Base-by-base conservation (phyloP, 73 alveolate genomes). In the Uronychia setigera region DNA sequence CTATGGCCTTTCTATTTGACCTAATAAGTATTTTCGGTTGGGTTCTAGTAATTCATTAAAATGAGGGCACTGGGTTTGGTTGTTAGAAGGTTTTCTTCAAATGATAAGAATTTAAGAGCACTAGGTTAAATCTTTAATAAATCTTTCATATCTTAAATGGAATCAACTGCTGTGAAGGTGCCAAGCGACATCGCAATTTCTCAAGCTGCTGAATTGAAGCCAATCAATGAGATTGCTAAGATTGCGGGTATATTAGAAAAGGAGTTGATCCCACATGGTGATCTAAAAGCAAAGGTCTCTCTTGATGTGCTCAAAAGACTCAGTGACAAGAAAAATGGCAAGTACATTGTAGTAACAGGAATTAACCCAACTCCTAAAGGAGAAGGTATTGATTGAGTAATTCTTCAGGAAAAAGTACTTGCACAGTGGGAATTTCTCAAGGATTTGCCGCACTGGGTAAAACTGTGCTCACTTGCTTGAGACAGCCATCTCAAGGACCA, bases 401-500 rank as follows among this genome's bases (percentile, higher is more conserved):
- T n/a, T n/a, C n/a, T n/a, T n/a, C n/a, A n/a, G 81, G 81, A 25
- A 81, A 84, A 59, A 84, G 88, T 30, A 89, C 94, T 9, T 80
- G 90, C 57, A 89, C 94, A 0, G 87, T 89, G 58, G 94, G 94
- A 25, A 46, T 89, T 9, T 83, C 89, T 0, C 92, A 89, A 30
- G 94, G 92, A 5, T 29, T 89, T 32, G 82, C 80, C 31, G 86
- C 81, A 0, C 81, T 89, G 19, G 89, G 89, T 29, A 79, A 84
- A 32, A 89, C 83, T 78, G 94, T 84, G 1, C 78, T 89, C 58
- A 85, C 92, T 1, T 85, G 90, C 84, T 74, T 90, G 74, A 88
- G 95, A 29, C 95, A 90, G 80, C 95, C 95, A 0, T 90, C 95
- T 33, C 84, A 85, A 86, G 95, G 95, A 1, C 95, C 95, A 29